These are phyloP conservation scores for Mycena galericulata DNA, from an alignment of 768 basidiomycete species.

Conservation along the genomic window DNA sequence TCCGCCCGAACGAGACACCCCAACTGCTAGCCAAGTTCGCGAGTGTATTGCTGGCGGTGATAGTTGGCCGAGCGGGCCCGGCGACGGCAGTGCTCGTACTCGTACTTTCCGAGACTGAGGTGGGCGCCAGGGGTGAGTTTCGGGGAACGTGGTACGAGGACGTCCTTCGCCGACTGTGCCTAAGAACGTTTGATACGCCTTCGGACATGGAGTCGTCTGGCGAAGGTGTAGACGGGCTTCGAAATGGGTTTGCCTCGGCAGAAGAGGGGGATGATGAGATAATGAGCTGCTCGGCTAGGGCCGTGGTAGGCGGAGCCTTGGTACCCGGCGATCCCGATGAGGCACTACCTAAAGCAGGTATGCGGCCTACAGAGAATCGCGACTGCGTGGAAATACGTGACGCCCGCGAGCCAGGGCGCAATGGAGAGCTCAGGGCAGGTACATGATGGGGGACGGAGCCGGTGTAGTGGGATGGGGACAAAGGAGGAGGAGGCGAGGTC, in stretches of 20 bases:
- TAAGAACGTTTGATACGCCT: slow-evolving; percentile 61
- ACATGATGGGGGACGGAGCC: slow-evolving; percentile 52
- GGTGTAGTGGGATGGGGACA: slow-evolving; percentile 50
- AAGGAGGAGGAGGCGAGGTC: slow-evolving; percentile 51
- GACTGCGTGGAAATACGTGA: slow-evolving; percentile 79
- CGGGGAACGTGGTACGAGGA: slow-evolving; percentile 70
- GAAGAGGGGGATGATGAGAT: slow-evolving; percentile 60
- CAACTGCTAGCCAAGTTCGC: slow-evolving; percentile 73
- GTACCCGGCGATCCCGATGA: slow-evolving; percentile 54
- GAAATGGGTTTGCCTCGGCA: slow-evolving; percentile 54
- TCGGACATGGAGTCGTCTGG: slow-evolving; percentile 73
- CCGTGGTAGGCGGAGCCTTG: slow-evolving; percentile 78
- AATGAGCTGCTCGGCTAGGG: slow-evolving; percentile 67
- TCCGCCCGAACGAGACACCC: slow-evolving; percentile 74
- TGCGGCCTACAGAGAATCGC: slow-evolving; percentile 71
- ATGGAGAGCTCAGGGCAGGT: slow-evolving; percentile 61
- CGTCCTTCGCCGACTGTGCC: slow-evolving; percentile 63
- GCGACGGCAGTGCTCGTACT: slow-evolving; percentile 42
- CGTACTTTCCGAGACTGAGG: slow-evolving; percentile 40
- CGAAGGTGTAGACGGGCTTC: slow-evolving; percentile 61
- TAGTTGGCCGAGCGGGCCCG: slow-evolving; percentile 43
- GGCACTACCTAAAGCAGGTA: slow-evolving; percentile 68
- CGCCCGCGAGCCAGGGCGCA: slow-evolving; percentile 79
- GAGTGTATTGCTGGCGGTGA: slow-evolving; percentile 63
- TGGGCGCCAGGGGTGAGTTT: slow-evolving; percentile 57